phyloP scores from a whole-genome alignment of 148 eudicot genomes.

The Polygonum maritimum region DNA sequence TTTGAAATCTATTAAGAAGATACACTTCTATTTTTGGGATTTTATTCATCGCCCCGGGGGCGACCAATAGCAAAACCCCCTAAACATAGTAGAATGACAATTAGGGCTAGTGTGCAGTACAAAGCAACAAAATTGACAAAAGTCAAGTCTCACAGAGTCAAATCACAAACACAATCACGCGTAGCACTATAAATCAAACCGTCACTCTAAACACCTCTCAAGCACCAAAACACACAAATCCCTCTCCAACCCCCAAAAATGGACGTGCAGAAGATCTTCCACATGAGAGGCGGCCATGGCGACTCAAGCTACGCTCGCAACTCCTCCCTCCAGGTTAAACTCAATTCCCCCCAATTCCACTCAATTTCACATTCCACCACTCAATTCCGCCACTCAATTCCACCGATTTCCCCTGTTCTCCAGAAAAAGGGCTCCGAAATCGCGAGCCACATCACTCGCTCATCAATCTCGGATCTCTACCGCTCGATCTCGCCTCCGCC shows the following conservation, averaged over 20 bases:
- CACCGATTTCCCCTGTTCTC: not conserved
- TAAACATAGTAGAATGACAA: too few relatives aligned
- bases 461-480: conserved; percentile 10
- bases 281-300: conserved; percentile 17
- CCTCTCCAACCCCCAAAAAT: not conserved
- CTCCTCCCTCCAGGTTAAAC: conserved; percentile 9
- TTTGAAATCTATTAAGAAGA: too few relatives aligned
- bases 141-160: not conserved
- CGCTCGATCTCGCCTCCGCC: conserved; percentile 2
- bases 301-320: conserved; percentile 19
- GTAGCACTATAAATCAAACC: not conserved
- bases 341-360: not conserved
- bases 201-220: not conserved
- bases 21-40: too few relatives aligned
- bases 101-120: too few relatives aligned
- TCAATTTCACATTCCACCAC: not conserved
- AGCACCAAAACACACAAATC: not conserved
- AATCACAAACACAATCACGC: not conserved
- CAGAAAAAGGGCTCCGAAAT: conserved; percentile 2
- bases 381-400: not conserved
- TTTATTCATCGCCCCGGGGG: too few relatives aligned
- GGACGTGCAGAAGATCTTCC: conserved; percentile 18
- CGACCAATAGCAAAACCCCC: too few relatives aligned
- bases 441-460: conserved; percentile 12
- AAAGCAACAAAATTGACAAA: too few relatives aligned